Conservation (phyloP, 495 filamentous ascomycete species). For the Podospora appendiculata region DNA sequence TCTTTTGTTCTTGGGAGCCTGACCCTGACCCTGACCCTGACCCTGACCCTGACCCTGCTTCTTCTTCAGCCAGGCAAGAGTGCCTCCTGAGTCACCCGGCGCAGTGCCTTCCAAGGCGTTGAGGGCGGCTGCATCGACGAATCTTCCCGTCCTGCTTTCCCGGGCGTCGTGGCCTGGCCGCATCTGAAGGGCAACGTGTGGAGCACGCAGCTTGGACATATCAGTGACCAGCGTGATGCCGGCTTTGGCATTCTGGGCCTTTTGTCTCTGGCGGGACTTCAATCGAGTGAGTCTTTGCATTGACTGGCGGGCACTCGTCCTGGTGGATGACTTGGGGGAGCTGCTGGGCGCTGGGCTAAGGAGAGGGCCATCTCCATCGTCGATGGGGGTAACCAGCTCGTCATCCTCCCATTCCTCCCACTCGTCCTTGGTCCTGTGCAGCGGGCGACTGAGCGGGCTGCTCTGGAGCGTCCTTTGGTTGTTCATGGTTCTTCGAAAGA, state of each 20-base stretch:
- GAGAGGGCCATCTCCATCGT: slow-evolving; percentile 16
- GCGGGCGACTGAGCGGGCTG: background rate
- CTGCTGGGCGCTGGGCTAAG: slow-evolving; percentile 13
- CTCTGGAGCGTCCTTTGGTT: slow-evolving; percentile 1
- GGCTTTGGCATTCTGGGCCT: slow-evolving; percentile 47
- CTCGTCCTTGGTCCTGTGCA: slow-evolving; percentile 24
- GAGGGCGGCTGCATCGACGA: slow-evolving; percentile 43
- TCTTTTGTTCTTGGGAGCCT: slow-evolving; percentile 18
- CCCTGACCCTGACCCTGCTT: slow-evolving; percentile 15
- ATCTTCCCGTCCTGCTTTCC: slow-evolving; percentile 28
- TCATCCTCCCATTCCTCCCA: slow-evolving; percentile 44
- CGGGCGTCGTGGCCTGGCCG: slow-evolving; percentile 5
- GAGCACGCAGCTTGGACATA: slow-evolving; percentile 34
- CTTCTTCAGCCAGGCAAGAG: slow-evolving; percentile 36
- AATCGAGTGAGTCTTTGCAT: slow-evolving; percentile 29
- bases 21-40: background rate
- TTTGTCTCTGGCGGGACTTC: slow-evolving; percentile 42
- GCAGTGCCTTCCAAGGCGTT: slow-evolving; percentile 38
- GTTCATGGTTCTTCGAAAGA: slow-evolving; percentile 10
- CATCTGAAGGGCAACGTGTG: slow-evolving; percentile 16
- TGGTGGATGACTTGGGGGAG: slow-evolving; percentile 9
- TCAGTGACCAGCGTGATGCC: slow-evolving; percentile 62
- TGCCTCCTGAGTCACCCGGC: slow-evolving; percentile 30
- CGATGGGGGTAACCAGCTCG: slow-evolving; percentile 22
- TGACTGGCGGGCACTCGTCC: slow-evolving; percentile 19